A percentile compares a stretch with the other conserved stretches of the same genome.
Evolutionary conservation across 441 rosid genomes (phyloP).

Genomic region (Adansonia grandidieri): DNA sequence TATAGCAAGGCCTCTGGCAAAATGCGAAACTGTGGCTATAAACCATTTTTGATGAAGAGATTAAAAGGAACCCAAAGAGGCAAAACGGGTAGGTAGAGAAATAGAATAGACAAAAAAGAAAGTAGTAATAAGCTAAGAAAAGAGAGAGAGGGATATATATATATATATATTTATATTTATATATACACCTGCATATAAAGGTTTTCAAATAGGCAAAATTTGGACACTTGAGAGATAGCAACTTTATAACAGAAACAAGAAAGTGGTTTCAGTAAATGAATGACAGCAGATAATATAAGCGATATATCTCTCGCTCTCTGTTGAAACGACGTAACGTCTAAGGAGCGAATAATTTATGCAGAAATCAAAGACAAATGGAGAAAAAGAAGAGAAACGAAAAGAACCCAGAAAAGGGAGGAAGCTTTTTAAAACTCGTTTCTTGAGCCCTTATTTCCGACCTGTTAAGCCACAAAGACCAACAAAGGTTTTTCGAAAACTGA

Average conservation of each 20-base stretch:
- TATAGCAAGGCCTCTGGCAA: constrained; percentile 21
- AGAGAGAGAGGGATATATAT: neutral
- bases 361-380: neutral
- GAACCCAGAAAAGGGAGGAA: constrained; percentile 25
- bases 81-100: neutral
- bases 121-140: neutral
- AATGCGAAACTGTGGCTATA: neutral
- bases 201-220: neutral
- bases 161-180: no score
- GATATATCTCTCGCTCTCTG: neutral
- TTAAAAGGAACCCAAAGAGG: neutral
- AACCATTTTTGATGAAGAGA: constrained; percentile 24
- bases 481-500: constrained; percentile 20
- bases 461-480: constrained; percentile 18
- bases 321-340: constrained; percentile 48
- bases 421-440: constrained; percentile 29
- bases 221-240: neutral
- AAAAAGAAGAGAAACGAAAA: neutral
- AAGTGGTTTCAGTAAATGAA: constrained; percentile 34
- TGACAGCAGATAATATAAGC: constrained; percentile 23
- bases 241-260: constrained; percentile 22
- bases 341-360: constrained; percentile 36
- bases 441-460: constrained; percentile 30
- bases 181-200: neutral
- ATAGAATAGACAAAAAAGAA: neutral